Base-by-base conservation (phyloP, 2,329 filamentous ascomycete genomes). In the Ophiostoma australiae region DNA sequence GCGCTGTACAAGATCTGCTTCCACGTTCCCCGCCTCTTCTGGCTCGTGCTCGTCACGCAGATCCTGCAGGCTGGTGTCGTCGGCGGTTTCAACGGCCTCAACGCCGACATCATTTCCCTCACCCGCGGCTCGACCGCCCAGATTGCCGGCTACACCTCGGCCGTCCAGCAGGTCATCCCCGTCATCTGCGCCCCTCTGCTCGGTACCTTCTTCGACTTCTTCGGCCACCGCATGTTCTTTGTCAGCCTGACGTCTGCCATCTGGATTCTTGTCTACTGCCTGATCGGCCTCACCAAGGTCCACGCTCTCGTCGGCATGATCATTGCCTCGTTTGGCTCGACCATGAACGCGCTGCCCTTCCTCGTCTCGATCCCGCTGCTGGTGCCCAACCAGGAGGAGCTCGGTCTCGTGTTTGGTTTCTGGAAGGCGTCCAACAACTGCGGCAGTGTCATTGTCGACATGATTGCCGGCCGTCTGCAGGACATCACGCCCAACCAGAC, bases 371-470 rank as follows among this genome's bases (percentile, higher is more conserved):
- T 77, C 39, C 76, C 75, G 0, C 71, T 77, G 0, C 74, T 77
- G 39, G 74, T 76, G 1, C 72, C 74, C 0, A 73, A 70, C 67
- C 76, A 77, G 44, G 31, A 73, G 13, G 72, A 77, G 68, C 72
- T 77, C 6, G 76, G 76, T 8, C 75, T 77, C 1, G 75, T 74
- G 0, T 74, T 77, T 37, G 75, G 76, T 15, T 75, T 77, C 61
- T 77, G 76, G 76, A 76, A 77, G 71, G 73, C 74, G 1, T 77
- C 77, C 48, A 77, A 77, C 71, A 77, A 77, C 63, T 74, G 74
- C 55, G 75, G 74, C 31, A 76, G 74, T 33, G 75, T 77, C 20
- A 72, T 77, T 31, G 75, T 77, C 13, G 76, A 77, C 55, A 77
- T 77, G 75, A 76, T 77, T 69, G 73, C 76, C 7, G 75, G 76